Evolutionary conservation across 2,329 filamentous ascomycete species (phyloP).

Genomic region (Neofusicoccum cordaticola): DNA sequence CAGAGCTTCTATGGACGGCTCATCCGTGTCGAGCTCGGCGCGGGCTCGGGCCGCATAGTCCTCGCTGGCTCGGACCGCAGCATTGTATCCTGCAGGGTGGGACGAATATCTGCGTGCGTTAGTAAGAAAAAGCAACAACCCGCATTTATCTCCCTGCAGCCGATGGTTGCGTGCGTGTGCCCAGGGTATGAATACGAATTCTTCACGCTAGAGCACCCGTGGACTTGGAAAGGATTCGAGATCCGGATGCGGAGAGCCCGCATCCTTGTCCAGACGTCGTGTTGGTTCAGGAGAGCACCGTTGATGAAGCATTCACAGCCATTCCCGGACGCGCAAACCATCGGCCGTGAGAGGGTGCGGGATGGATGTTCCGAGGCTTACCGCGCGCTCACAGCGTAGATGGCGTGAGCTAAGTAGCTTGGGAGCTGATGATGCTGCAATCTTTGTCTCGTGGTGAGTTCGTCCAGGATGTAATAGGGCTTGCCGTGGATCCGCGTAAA

Average conservation of each 20-base stretch:
- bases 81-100: slow-evolving; percentile 64
- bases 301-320: slow-evolving; percentile 7
- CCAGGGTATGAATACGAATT: slow-evolving; percentile 4
- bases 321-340: slow-evolving; percentile 34
- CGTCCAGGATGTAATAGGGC: slow-evolving; percentile 78
- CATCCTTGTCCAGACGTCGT: background rate
- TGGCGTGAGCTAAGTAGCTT: slow-evolving; percentile 50
- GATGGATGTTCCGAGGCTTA: slow-evolving; percentile 24
- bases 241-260: background rate
- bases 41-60: slow-evolving; percentile 71
- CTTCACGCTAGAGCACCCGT: background rate
- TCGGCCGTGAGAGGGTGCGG: background rate
- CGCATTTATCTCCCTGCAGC: background rate
- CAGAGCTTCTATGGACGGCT: slow-evolving; percentile 74
- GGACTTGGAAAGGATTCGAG: background rate
- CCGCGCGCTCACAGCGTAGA: slow-evolving; percentile 49
- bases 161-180: background rate
- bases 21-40: slow-evolving; percentile 70
- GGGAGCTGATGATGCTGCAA: slow-evolving; percentile 66
- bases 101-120: slow-evolving; percentile 59
- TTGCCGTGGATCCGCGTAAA: slow-evolving; percentile 78
- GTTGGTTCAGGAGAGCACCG: background rate
- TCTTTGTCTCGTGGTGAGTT: slow-evolving; percentile 69
- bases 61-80: slow-evolving; percentile 66
- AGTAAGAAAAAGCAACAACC: background rate